phyloP scores from a whole-genome alignment of 2,329 filamentous ascomycete species.

The Ceratocystis albifundus region DNA sequence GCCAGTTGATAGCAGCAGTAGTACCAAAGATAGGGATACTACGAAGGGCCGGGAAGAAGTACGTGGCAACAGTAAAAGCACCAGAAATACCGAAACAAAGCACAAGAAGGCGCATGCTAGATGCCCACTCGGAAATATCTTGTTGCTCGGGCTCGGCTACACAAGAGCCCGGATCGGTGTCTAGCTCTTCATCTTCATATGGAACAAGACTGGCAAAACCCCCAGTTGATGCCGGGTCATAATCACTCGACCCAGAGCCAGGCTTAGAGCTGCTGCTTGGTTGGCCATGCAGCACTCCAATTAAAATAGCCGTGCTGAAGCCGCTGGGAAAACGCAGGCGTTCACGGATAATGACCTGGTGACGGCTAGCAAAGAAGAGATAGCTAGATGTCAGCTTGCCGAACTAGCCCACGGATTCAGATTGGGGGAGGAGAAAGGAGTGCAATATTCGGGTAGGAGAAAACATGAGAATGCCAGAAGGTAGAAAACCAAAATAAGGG shows the following conservation, averaged over 20 bases:
- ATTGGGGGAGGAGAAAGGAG: neutral
- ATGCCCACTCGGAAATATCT: conserved; percentile 31
- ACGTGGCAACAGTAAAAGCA: conserved; percentile 66
- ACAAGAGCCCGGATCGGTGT: conserved; percentile 27
- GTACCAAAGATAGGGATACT: conserved; percentile 78
- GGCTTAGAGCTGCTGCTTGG: conserved; percentile 25
- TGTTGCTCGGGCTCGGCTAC: conserved; percentile 29
- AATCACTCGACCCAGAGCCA: conserved; percentile 8
- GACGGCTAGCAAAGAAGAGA: conserved; percentile 38
- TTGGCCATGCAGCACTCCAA: conserved; percentile 71
- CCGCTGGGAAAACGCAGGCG: conserved; percentile 89
- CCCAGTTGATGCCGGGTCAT: conserved; percentile 25
- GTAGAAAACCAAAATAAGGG: conserved; percentile 17
- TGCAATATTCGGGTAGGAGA: no score
- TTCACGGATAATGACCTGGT: conserved; percentile 86
- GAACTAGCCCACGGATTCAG: neutral
- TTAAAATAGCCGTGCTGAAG: conserved; percentile 88
- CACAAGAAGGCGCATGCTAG: conserved; percentile 44
- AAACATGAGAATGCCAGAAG: no score
- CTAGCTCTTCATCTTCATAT: conserved; percentile 26
- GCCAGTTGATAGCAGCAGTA: conserved; percentile 63
- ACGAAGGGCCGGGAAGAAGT: conserved; percentile 76
- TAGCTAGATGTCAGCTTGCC: neutral
- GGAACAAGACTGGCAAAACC: conserved; percentile 37
- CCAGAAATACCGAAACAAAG: conserved; percentile 49